Percentiles rank a stretch among this genome's conserved stretches.
phyloP scores from a whole-genome alignment of 2,329 filamentous ascomycete genomes.

The Eurotiales sp. region DNA sequence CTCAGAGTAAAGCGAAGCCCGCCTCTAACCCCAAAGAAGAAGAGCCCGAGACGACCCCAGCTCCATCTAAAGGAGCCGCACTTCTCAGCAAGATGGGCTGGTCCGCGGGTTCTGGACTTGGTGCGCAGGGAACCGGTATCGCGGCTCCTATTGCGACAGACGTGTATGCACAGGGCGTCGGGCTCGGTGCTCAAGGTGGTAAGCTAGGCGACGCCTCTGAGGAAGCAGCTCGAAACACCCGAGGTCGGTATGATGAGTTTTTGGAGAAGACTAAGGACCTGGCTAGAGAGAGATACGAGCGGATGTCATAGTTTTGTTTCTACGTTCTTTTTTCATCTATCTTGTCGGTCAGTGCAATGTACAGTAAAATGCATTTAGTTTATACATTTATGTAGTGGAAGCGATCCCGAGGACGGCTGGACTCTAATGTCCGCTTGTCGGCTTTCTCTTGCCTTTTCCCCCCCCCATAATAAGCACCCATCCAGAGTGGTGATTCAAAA shows the following conservation, averaged over 20 bases:
- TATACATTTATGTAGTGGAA: background rate
- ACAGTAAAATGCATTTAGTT: background rate
- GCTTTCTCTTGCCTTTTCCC: background rate
- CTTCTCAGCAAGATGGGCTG: slow-evolving; percentile 52
- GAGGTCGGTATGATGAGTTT: slow-evolving; percentile 46
- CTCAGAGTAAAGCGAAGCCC: slow-evolving; percentile 19
- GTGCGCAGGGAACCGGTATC: slow-evolving; percentile 47
- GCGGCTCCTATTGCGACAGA: slow-evolving; percentile 46
- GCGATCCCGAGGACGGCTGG: too few relatives aligned
- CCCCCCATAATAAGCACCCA: too few relatives aligned
- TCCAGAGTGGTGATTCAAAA: slow-evolving; percentile 1
- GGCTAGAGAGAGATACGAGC: slow-evolving; percentile 46
- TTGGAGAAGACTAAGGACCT: slow-evolving; percentile 45
- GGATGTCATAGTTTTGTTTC: slow-evolving; percentile 27
- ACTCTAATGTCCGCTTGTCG: too few relatives aligned
- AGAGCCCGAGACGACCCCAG: slow-evolving; percentile 25
- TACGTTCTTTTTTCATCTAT: too few relatives aligned
- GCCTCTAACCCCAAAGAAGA: slow-evolving; percentile 27
- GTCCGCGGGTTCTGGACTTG: slow-evolving; percentile 45
- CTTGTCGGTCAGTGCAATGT: background rate
- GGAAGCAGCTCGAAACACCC: slow-evolving; percentile 47
- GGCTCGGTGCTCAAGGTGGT: slow-evolving; percentile 47
- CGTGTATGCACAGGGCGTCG: slow-evolving; percentile 49
- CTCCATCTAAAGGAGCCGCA: slow-evolving; percentile 47
- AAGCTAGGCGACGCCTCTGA: slow-evolving; percentile 48